Conservation (phyloP, 2,329 filamentous ascomycete species). For the Monilinia fructicola region DNA sequence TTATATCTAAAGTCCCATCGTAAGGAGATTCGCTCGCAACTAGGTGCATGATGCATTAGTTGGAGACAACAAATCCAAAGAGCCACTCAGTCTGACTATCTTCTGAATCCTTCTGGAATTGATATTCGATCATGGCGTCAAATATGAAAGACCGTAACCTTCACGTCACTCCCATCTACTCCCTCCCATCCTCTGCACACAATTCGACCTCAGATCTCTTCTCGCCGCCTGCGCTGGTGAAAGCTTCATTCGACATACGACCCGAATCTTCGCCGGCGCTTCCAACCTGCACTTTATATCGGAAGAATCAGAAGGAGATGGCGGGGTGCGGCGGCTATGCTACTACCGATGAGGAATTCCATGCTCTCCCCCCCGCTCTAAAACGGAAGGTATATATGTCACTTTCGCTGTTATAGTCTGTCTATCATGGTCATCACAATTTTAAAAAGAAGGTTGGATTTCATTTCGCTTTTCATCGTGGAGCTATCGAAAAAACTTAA, state of each 20-base stretch:
- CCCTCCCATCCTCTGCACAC: slow-evolving; percentile 27
- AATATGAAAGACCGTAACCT: slow-evolving; percentile 14
- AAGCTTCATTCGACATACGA: slow-evolving; percentile 34
- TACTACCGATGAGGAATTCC: slow-evolving; percentile 49
- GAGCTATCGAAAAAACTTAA: slow-evolving; percentile 14
- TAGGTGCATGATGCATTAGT: slow-evolving; percentile 24
- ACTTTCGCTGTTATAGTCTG: slow-evolving; percentile 16
- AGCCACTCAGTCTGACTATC: slow-evolving; percentile 11
- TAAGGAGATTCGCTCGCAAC: slow-evolving; percentile 21
- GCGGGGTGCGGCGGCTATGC: slow-evolving; percentile 31
- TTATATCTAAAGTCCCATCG: slow-evolving; percentile 20
- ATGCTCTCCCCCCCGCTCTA: slow-evolving; percentile 51
- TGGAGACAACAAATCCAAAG: slow-evolving; percentile 23
- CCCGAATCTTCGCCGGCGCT: slow-evolving; percentile 30
- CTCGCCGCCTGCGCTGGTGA: slow-evolving; percentile 35
- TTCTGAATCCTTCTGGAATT: slow-evolving; percentile 18
- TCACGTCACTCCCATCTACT: slow-evolving; percentile 28
- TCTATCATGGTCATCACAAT: slow-evolving; percentile 15
- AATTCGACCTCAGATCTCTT: slow-evolving; percentile 26
- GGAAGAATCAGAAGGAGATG: slow-evolving; percentile 40
- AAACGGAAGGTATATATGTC: slow-evolving; percentile 50
- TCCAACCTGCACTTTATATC: slow-evolving; percentile 31
- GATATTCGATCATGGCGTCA: slow-evolving; percentile 19
- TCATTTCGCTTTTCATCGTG: slow-evolving; percentile 5
- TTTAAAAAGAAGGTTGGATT: slow-evolving; percentile 6